Evolutionary conservation across 441 rosid genomes (phyloP), one percentile per base, ranked within the genome.

Genomic region (Mallotus japonicus): DNA sequence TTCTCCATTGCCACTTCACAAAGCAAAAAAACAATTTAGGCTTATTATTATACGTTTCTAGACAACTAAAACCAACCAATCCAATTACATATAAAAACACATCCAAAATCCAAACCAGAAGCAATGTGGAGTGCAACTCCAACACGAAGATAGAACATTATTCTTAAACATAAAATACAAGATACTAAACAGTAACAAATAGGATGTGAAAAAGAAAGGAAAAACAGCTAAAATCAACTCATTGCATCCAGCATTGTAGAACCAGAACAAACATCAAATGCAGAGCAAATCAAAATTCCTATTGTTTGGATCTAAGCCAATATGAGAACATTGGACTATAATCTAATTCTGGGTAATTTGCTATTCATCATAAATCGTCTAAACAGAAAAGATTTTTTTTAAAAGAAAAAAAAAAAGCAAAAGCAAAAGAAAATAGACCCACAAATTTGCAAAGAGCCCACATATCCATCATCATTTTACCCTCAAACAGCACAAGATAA

Each of bases 1-100:
- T 8, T 74, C 75, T 24, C 78, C 72, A 54, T 78, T 78, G 80
- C 83, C 77, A 66, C 76, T 24, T 63, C 73, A 80, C 60, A 69
- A 4, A 58, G 63, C 32, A 49, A 73, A 9, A 9, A 65, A 14
- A 44, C 32, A 28, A 28, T 28, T 28, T 28, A 28, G 32, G 32
- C 32, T 28, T 28, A 28, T 28, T 28, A 28, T 28, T 28, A 28
- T 28, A 28, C 2, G 32, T 2, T 28, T 28, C 32, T 28, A 28
- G 32, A 20, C 34, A 22, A 40, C 69, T 17, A 57, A 16, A 12
- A 16, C 16, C 5, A 19, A 59, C 37, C 6, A 22, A 69, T 19
- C 19, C 17, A 76, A 37, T 65, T 28, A 1, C 3, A 19, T 32
- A 16, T 8, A 71, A 70, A 11, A 9, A 6, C 16, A 67, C 53